Evolutionary conservation across 2,329 filamentous ascomycete species (phyloP), one percentile per base, ranked within the genome.

Genomic region (Sporothrix humicola): DNA sequence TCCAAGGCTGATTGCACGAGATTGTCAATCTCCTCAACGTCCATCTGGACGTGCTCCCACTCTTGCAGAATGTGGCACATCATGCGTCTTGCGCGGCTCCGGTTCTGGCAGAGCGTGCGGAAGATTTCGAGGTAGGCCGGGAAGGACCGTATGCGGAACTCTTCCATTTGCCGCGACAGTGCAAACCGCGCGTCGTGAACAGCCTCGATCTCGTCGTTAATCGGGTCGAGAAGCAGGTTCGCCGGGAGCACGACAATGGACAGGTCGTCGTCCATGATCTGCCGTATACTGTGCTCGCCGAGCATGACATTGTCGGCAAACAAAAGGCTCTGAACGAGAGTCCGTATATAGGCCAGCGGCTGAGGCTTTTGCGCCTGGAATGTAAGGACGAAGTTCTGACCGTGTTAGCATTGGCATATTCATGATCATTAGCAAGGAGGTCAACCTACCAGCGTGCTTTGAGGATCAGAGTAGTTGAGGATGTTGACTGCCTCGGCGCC

Each of bases 21-120:
- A 48, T 87, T 85, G 80, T 97, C 94, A 48, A 94, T 85, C 75
- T 93, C 90, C 79, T 95, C 93, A 6, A 92, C 92, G 78, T 97
- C 93, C 9, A 89, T 85, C 81, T 98, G 94, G 1, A 98, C 56
- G 10, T 20, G 48, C 56, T 77, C 77, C 77, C 77, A 77, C 50
- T 95, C 92, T 2, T 90, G 84, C 50, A 97, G 89, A 15, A 91
- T 89, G 79, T 98, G 95, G 75, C 91, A 94, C 9, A 99, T 87
- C n/a, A 92, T 94, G 50, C 96, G 89, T n/a, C 96, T 90, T 58
- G 97, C 90, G 1, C 96, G 91, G 79, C 94, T 97, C 71, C 94
- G 87, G 79, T 98, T 99, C 80, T 98, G 93, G 78, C 94, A 97
- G 20, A 96, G 86, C 8, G 93, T 92, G 66, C 94, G 90, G 78